Base-by-base conservation (phyloP, 306 rosid genomes). In the Cyclanthera cordifolia region DNA sequence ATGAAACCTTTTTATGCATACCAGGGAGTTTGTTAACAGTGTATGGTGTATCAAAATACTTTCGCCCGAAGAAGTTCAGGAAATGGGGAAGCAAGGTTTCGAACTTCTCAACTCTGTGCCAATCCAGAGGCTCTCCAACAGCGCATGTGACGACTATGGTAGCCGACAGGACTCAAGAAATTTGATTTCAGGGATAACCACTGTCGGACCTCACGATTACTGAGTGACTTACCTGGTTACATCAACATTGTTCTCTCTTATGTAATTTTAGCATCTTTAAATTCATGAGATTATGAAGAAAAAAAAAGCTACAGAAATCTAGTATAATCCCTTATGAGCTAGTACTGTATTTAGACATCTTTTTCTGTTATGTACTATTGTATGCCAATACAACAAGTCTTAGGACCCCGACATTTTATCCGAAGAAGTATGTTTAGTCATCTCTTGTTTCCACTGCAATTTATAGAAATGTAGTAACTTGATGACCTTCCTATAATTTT, bases 21-120 rank as follows among this genome's bases (percentile, higher is more conserved):
- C 53, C 88, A 94, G 99, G 90, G 99, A 94, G 86, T 94, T 94
- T 34, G 95, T 94, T 72, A 94, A 69, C 74, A 88, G 90, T 24
- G 96, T 89, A 53, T 93, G 95, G 96, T 89, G 88, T 57, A 93
- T 93, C 77, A 89, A 89, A 82, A 93, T 93, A 82, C 96, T 93
- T 30, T 93, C 98, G 4, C 95, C 96, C 10, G 94, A 87, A 54
- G 98, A 93, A 84, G 87, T 89, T 86, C 98, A 86, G 75, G 95
- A 86, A 75, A 87, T 86, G 96, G 94, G 91, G 43, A 89, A 89
- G 74, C 79, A 73, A 60, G 95, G 90, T 45, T 82, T 84, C 11
- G 88, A 88, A 79, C 91, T 88, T 63, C 81, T 86, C 75, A 85
- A 81, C 74, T 80, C 91, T 0, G 86, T 83, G 74, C 95, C 95